A percentile compares a stretch with the other conserved stretches of the same genome.
phyloP scores from a whole-genome alignment of 108 stramenopile genomes.

The Pseudonitzschia pungens region DNA sequence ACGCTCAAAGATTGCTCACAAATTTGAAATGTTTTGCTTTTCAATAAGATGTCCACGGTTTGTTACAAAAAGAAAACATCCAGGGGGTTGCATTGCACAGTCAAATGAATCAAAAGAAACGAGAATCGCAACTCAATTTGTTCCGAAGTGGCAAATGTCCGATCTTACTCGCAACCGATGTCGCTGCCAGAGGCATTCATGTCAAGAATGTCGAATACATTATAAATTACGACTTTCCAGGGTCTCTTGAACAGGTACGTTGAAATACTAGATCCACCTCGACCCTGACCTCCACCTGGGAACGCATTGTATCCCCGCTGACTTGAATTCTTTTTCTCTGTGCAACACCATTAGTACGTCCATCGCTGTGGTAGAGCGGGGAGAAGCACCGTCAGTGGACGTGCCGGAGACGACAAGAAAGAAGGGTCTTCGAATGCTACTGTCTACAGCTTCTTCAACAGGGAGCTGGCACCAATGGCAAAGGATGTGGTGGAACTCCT shows the following conservation, averaged over 20 bases:
- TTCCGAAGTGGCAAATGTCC: conserved; percentile 57
- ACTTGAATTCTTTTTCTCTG: conserved; percentile 7
- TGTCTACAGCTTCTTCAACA: conserved; percentile 74
- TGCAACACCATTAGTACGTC: conserved; percentile 45
- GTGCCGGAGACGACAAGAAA: neutral
- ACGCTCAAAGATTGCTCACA: conserved; percentile 19
- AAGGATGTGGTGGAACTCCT: conserved; percentile 59
- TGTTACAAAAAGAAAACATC: conserved; percentile 58
- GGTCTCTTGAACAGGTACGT: conserved; percentile 58
- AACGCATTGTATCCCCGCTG: neutral
- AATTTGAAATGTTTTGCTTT: conserved; percentile 61
- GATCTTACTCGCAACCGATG: conserved; percentile 92
- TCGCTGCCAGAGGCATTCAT: conserved; percentile 95
- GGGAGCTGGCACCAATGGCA: conserved; percentile 68
- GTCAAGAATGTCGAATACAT: conserved; percentile 85
- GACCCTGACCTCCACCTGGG: conserved; percentile 23
- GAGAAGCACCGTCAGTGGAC: conserved; percentile 12
- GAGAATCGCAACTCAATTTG: conserved; percentile 48
- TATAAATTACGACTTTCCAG: conserved; percentile 96
- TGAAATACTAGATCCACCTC: neutral
- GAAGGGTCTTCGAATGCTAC: conserved; percentile 7
- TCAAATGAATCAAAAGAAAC: conserved; percentile 54
- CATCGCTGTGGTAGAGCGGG: conserved; percentile 61
- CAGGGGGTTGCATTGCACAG: conserved; percentile 59
- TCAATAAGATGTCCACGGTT: conserved; percentile 20